Evolutionary conservation across 164 flowering plant species (phyloP), one percentile per base, ranked within the genome.

Genomic region (Liriodendron chinense): DNA sequence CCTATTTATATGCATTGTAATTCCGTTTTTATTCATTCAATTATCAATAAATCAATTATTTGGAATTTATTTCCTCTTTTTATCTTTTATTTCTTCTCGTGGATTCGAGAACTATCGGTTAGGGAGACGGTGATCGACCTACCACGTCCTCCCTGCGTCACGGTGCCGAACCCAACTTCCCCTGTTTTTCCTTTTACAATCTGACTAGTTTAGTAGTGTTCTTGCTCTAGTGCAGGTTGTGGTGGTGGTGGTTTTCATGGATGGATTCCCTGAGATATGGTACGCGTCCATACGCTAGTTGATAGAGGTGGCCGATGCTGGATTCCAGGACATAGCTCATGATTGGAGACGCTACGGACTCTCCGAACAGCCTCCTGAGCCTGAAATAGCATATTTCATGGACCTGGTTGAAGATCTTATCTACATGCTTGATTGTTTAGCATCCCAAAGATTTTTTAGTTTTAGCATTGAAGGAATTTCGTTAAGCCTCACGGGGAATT

Each of bases 271-370:
- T 5, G 88, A 84, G 75, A 84, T 84, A 13, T 78, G 82, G 84
- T 87, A 88, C 75, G 78, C 93, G 22, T 89, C 88, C 91, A 56
- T 90, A 75, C 84, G 87, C 75, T 90, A 89, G 75, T 87, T 89
- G 91, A 47, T 88, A 1, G 89, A 83, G 0, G 83, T 79, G 1
- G 86, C 91, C 0, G 68, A 82, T 12, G 84, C 86, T 9, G 88
- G 89, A 10, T 86, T 72, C 59, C 74, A 89, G 1, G 87, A 89
- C 13, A 80, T 89, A 0, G 89, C 89, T 9, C 75, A 82, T 2
- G 92, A 89, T 73, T 86, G 71, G 68, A 80, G 88, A 28, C 89
- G 91, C 16, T 87, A 89, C 72, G 92, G 92, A 24, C 84, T 85
- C 43, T 89, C 92, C 7, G 88, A 89, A 10, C 78, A 74, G 16